A percentile compares a stretch with the other conserved stretches of the same genome.
Evolutionary conservation across 495 filamentous ascomycete species (phyloP).

Genomic region (Hypoxylon lenormandii): DNA sequence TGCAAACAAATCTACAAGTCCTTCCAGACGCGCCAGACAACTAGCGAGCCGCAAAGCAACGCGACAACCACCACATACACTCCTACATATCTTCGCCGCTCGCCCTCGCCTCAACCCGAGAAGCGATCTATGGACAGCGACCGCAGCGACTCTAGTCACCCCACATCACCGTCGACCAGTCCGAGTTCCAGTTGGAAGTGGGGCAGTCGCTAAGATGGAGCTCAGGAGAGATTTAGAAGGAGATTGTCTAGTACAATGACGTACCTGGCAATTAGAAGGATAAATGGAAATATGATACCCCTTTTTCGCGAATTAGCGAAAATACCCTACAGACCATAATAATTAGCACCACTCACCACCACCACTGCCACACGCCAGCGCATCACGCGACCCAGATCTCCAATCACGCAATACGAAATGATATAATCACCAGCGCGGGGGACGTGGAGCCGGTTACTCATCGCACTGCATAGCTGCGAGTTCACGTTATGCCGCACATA

Average conservation of each 20-base stretch:
- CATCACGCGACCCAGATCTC: conserved; percentile 34
- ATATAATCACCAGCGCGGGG: conserved; percentile 2
- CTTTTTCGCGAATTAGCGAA: conserved; percentile 40
- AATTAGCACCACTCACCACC: conserved; percentile 28
- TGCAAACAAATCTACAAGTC: conserved; percentile 65
- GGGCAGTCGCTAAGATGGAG: conserved; percentile 33
- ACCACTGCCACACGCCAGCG: too few relatives aligned
- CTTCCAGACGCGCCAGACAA: conserved; percentile 57
- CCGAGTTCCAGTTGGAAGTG: conserved; percentile 46
- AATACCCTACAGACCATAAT: conserved; percentile 12
- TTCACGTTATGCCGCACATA: neutral
- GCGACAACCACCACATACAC: conserved; percentile 38
- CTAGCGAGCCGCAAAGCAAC: conserved; percentile 48
- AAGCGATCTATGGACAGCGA: conserved; percentile 61
- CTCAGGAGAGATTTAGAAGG: neutral
- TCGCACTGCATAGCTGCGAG: neutral
- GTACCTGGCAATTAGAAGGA: conserved; percentile 31
- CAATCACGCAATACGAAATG: conserved; percentile 34
- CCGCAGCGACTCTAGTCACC: conserved; percentile 47
- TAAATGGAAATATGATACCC: conserved; percentile 45
- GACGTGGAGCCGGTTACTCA: conserved; percentile 6
- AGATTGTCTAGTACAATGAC: conserved; percentile 17
- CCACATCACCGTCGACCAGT: conserved; percentile 25
- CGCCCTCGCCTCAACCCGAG: conserved; percentile 51
- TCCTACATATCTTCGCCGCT: conserved; percentile 53